These are phyloP conservation scores for Sphagnum fallax DNA, from an alignment of 228 moss, liverwort and hornwort species.

Conservation along the genomic window DNA sequence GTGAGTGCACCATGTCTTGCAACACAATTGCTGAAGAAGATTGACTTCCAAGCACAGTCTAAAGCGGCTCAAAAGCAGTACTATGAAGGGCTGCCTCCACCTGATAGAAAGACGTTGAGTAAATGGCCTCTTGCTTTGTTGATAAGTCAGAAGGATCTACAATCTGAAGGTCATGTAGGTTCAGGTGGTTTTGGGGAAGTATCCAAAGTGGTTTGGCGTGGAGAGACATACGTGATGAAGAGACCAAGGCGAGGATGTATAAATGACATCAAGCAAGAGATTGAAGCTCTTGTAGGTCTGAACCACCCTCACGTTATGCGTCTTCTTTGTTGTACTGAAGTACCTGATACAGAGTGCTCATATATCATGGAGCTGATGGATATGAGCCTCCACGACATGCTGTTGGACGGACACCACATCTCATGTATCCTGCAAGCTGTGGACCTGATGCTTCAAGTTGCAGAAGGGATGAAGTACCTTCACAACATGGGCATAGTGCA, in stretches of 20 bases:
- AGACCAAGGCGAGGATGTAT: background rate
- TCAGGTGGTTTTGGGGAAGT: slow-evolving; percentile 6
- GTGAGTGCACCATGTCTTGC: too few relatives aligned
- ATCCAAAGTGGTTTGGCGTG: slow-evolving; percentile 6
- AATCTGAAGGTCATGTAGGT: too few relatives aligned
- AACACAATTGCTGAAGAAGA: too few relatives aligned
- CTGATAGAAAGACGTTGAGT: too few relatives aligned
- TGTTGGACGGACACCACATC: background rate
- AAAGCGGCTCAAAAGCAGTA: too few relatives aligned
- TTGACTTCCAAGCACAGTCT: too few relatives aligned
- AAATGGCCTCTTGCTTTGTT: too few relatives aligned
- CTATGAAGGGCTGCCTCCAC: too few relatives aligned
- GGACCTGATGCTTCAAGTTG: slow-evolving; percentile 23
- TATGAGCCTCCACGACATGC: background rate
- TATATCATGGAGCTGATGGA: slow-evolving; percentile 21
- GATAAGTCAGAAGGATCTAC: too few relatives aligned
- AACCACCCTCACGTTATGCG: slow-evolving; percentile 13
- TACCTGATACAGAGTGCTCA: background rate
- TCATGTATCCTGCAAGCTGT: slow-evolving; percentile 6
- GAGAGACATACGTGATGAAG: slow-evolving; percentile 4
- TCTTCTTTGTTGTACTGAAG: slow-evolving; percentile 6
- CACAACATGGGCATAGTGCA: slow-evolving; percentile 13
- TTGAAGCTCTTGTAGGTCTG: slow-evolving; percentile 3
- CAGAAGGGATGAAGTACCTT: slow-evolving; percentile 16
- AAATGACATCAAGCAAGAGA: background rate